Evolutionary conservation across 164 flowering plant genomes (phyloP).

Genomic region (Annona squamosa): DNA sequence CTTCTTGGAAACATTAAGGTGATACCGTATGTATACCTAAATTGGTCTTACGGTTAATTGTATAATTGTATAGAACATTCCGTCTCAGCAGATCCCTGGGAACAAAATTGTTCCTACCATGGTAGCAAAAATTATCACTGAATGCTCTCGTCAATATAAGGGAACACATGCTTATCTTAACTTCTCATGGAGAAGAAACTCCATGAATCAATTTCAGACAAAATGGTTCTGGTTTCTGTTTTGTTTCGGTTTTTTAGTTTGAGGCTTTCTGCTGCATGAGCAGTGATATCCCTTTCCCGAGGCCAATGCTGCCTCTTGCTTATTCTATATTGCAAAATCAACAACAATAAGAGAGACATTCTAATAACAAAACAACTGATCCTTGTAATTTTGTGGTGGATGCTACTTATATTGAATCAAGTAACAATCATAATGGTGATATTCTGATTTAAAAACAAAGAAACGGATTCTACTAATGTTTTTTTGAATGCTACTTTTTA

Average conservation of each 20-base stretch:
- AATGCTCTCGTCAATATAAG: no score
- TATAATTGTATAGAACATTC: background rate
- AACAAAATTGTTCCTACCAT: background rate
- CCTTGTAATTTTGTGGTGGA: background rate
- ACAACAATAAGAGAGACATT: no score
- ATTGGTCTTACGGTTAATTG: background rate
- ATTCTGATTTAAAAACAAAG: no score
- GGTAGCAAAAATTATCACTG: background rate
- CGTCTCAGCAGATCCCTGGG: background rate
- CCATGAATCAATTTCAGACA: background rate
- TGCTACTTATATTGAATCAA: background rate
- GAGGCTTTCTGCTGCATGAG: background rate
- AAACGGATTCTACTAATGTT: background rate
- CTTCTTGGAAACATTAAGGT: slow-evolving; percentile 33
- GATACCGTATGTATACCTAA: background rate
- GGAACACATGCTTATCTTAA: background rate
- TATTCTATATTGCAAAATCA: no score
- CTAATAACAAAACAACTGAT: no score
- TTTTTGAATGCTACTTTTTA: background rate
- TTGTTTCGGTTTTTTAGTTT: no score
- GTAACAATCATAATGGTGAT: background rate
- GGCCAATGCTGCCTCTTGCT: background rate
- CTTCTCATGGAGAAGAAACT: background rate
- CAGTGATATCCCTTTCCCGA: background rate
- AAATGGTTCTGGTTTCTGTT: background rate